Evolutionary conservation across 768 basidiomycete genomes (phyloP).

Genomic region (Leccinum boreale): DNA sequence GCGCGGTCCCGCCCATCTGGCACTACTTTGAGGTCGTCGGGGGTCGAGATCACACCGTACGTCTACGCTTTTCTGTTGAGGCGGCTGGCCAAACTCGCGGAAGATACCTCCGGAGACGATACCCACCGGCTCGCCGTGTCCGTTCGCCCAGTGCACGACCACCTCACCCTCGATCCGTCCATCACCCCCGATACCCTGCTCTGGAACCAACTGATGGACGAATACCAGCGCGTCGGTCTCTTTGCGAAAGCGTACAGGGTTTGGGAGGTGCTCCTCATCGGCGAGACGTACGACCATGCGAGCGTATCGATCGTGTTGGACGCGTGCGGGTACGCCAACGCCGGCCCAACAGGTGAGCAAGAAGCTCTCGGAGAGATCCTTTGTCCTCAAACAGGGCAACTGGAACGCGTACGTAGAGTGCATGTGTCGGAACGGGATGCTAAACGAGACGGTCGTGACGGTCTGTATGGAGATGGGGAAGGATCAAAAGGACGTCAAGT

Average conservation of each 20-base stretch:
- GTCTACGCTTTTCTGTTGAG: constrained; percentile 69
- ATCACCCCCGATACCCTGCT: constrained; percentile 66
- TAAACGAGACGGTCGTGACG: constrained; percentile 65
- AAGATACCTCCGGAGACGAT: constrained; percentile 22
- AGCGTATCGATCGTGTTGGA: constrained; percentile 85
- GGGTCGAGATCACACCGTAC: constrained; percentile 51
- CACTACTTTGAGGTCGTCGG: constrained; percentile 75
- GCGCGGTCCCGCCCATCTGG: constrained; percentile 39
- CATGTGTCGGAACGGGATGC: constrained; percentile 64
- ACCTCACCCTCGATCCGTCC: constrained; percentile 75
- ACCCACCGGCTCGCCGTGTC: constrained; percentile 39
- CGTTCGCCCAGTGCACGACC: constrained; percentile 68
- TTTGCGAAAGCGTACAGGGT: constrained; percentile 70
- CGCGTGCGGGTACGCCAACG: constrained; percentile 66
- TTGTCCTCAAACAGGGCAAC: constrained; percentile 57
- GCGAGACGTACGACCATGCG: constrained; percentile 54
- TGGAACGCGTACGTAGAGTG: constrained; percentile 87
- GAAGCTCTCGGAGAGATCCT: constrained; percentile 48
- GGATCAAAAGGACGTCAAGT: constrained; percentile 38
- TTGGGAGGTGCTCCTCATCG: constrained; percentile 71
- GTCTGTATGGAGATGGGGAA: constrained; percentile 62
- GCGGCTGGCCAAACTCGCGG: constrained; percentile 47
- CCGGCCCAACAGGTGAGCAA: constrained; percentile 53
- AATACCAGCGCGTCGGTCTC: constrained; percentile 76
- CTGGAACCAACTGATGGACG: constrained; percentile 86